Base-by-base conservation (phyloP, 768 basidiomycete species). In the Naematelia aurantialba region DNA sequence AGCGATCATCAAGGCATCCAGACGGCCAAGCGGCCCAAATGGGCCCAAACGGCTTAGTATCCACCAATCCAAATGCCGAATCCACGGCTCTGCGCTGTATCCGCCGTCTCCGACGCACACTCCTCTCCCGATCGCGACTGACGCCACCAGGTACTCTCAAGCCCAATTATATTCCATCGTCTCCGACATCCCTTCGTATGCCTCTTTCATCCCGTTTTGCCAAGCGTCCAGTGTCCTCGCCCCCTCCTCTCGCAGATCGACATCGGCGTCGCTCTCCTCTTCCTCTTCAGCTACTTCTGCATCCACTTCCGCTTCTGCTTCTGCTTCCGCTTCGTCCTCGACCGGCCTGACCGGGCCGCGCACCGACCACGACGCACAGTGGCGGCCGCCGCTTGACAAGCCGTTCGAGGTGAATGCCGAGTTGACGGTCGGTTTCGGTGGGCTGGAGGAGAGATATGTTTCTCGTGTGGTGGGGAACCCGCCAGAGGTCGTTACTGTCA, bases 181-280 rank as follows among this genome's bases (percentile, higher is more conserved):
- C 55, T 83, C 91, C 13, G 87, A 98, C 77, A 87, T 97, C 25
- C 84, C 81, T 14, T 88, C 89, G 1, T 99, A 98, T 76, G 83
- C 85, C 10, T 80, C 79, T 59, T 99, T 97, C 74, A 80, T 99
- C 53, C 94, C 96, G 4, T 94, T 89, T 76, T 96, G 93, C 79
- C 84, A 83, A 12, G 79, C 80, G 21, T 88, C 91, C 3, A 83
- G 83, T 22, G 81, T 93, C 56, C 79, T 93, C 13, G 81, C 93
- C 56, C 79, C 92, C 13, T 58, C 63, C 42, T 65, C 45, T 22
- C 14, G 19, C 12, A 30, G 52, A 30, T 5, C 22, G 24, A 48
- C 0, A 27, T 58, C 45, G n/a, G n/a, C n/a, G n/a, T n/a, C n/a
- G n/a, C n/a, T n/a, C n/a, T 42, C 22, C 27, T 24, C 29, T 2